phyloP scores from a whole-genome alignment of 208 protist genomes.

The Trichomonas vaginalis region DNA sequence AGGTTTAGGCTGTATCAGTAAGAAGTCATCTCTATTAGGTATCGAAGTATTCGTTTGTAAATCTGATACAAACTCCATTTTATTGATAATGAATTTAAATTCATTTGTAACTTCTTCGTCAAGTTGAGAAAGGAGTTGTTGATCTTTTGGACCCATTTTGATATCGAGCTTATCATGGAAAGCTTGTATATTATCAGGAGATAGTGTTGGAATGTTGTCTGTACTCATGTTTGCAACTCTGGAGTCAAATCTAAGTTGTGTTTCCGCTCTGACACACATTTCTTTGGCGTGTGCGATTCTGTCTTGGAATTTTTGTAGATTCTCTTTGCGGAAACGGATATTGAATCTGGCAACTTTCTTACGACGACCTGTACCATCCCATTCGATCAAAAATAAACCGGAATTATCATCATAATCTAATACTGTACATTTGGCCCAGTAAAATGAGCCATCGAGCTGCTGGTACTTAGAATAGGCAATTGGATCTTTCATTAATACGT shows the following conservation, averaged over 20 bases:
- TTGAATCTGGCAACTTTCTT: slow-evolving; percentile 13
- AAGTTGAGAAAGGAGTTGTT: neutral
- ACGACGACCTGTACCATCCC: neutral
- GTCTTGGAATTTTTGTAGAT: neutral
- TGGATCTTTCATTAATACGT: neutral
- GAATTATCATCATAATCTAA: neutral
- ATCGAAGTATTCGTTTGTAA: neutral
- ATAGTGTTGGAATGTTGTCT: neutral
- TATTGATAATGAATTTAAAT: neutral
- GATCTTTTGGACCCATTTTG: neutral
- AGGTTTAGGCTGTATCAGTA: neutral
- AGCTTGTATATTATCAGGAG: neutral
- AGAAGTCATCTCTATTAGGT: slow-evolving; percentile 3
- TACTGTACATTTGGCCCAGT: neutral
- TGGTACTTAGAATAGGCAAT: neutral
- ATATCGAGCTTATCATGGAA: neutral
- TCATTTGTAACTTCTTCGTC: neutral
- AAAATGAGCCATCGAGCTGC: neutral
- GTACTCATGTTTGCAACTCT: neutral
- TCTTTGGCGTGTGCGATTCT: neutral
- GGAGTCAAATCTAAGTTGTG: neutral
- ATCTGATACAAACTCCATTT: neutral
- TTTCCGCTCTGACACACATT: neutral
- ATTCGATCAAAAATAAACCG: neutral
- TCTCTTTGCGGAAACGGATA: neutral